Base-by-base conservation (phyloP, 306 rosid species). In the Macrotyloma uniflorum region DNA sequence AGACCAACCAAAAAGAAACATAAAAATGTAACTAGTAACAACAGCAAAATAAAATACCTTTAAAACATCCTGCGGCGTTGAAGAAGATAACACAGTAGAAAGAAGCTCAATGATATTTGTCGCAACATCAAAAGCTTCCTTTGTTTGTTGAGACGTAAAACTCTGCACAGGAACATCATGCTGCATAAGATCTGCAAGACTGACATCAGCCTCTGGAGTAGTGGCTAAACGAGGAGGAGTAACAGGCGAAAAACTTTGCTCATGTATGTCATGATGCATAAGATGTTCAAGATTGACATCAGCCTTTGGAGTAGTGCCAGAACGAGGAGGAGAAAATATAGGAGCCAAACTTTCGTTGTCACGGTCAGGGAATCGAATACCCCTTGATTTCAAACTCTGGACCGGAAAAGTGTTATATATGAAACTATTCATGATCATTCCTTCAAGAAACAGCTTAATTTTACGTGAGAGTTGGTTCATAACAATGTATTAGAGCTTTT, bases 301-400 rank as follows among this genome's bases (percentile, higher is more conserved):
- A 1, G 73, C 49, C 64, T 88, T 94, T 6, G 72, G 40, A 33
- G 84, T 86, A 45, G 82, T 30, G 22, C 80, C 84, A 50, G 96
- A 78, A 43, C 74, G 87, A 72, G 93, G 84, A 30, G 96, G 97
- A 58, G 95, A 86, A 11, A 86, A 88, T 66, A 90, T 82, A 63
- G 93, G 97, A 30, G 90, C 95, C 89, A 89, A 82, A 49, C 97
- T 94, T 86, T 94, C 97, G 43, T 86, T 86, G 88, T 87, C 90
- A n/a, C 95, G 90, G 24, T 85, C 87, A 15, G 98, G 98, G 89
- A 94, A 94, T 40, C 90, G 86, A 76, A 94, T 79, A 63, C 98
- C 97, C 84, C 97, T 87, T 58, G 90, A 89, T 81, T 77, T 92
- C 82, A 94, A 87, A 83, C 92, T 92, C 98, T 94, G 91, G 49